Conservation (phyloP, 2,329 filamentous ascomycete species). For the Calonectria ilicicola region DNA sequence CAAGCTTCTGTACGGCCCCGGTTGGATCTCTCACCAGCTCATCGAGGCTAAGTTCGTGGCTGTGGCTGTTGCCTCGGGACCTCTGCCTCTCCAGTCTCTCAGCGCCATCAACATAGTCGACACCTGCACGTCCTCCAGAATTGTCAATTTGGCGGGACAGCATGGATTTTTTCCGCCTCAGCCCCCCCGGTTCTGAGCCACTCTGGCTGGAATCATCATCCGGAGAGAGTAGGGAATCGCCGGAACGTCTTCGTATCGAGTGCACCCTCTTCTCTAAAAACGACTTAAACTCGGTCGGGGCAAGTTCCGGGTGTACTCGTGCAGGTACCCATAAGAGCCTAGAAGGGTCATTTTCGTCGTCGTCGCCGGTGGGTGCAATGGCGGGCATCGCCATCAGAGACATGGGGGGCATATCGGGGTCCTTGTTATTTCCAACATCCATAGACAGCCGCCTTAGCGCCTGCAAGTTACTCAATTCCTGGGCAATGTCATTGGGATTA, state of each 20-base stretch:
- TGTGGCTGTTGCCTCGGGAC: constrained; percentile 67
- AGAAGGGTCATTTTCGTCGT: constrained; percentile 89
- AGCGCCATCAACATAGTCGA: constrained; percentile 84
- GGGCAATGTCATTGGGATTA: constrained; percentile 87
- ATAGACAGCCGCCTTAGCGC: constrained; percentile 93
- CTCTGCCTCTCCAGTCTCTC: constrained; percentile 81
- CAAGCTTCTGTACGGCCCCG: constrained; percentile 76
- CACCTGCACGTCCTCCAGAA: constrained; percentile 66
- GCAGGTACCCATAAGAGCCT: constrained; percentile 96
- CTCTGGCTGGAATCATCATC: constrained; percentile 63
- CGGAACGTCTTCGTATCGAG: constrained; percentile 86
- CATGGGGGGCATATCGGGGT: constrained; percentile 80
- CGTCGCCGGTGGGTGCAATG: constrained; percentile 76
- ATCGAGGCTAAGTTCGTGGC: constrained; percentile 78
- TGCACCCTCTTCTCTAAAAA: constrained; percentile 95
- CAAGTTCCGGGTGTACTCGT: constrained; percentile 91
- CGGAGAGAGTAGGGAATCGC: constrained; percentile 73
- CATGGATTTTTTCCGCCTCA: constrained; percentile 95
- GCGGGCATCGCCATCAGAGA: constrained; percentile 77
- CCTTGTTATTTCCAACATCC: constrained; percentile 82
- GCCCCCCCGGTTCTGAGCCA: constrained; percentile 69
- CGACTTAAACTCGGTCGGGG: constrained; percentile 95
- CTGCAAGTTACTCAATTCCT: constrained; percentile 92
- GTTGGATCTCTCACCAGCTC: constrained; percentile 85
- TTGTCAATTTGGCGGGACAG: constrained; percentile 91